Conservation (phyloP, 2,329 filamentous ascomycete genomes). For the Trichoderma lentiforme region DNA sequence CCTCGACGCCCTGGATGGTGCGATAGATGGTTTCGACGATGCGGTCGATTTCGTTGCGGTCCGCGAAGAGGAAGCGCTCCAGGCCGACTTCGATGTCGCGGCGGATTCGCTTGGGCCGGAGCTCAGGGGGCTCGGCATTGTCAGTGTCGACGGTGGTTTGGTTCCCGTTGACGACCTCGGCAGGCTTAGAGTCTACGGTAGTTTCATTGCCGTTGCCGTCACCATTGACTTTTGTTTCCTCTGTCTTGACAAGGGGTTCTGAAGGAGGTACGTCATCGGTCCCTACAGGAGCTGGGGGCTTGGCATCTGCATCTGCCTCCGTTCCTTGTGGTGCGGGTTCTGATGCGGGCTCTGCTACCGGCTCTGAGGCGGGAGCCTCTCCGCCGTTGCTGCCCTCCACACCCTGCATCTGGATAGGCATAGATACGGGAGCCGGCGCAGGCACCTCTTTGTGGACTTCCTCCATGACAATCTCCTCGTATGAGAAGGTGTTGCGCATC, state of each 20-base stretch:
- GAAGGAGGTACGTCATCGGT: constrained; percentile 16
- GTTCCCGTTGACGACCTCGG: constrained; percentile 24
- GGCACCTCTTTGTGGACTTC: constrained; percentile 37
- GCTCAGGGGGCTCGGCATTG: constrained; percentile 34
- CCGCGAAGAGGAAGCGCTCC: constrained; percentile 69
- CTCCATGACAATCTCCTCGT: constrained; percentile 64
- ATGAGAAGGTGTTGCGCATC: constrained; percentile 67
- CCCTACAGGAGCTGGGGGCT: constrained; percentile 13
- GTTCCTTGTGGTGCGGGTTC: not conserved
- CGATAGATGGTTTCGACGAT: constrained; percentile 83
- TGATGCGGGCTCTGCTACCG: not conserved
- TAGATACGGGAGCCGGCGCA: not conserved
- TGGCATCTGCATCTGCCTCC: not conserved
- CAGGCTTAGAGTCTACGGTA: constrained; percentile 17
- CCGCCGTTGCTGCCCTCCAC: constrained; percentile 28
- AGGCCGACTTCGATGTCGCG: constrained; percentile 72
- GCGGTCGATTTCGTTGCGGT: constrained; percentile 71
- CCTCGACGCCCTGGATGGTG: constrained; percentile 76
- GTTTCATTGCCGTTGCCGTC: not conserved
- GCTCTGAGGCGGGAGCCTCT: not conserved
- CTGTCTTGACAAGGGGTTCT: constrained; percentile 24
- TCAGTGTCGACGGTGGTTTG: not conserved
- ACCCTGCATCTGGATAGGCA: constrained; percentile 22
- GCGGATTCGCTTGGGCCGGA: constrained; percentile 55
- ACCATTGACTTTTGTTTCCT: constrained; percentile 15